Evolutionary conservation across 148 eudicot genomes (phyloP).

Genomic region (Rhododendron williamsianum): DNA sequence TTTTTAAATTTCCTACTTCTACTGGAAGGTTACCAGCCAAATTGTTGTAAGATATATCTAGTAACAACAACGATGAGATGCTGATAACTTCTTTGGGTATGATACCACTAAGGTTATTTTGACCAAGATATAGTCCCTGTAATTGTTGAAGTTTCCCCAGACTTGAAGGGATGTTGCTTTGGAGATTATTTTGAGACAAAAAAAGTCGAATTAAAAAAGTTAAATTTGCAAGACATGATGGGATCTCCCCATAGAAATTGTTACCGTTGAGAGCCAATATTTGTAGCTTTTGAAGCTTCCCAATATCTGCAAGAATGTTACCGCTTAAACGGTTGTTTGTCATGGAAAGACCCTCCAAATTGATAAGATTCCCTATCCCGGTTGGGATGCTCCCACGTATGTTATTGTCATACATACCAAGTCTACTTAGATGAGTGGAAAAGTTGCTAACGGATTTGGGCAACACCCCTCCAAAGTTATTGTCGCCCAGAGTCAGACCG

Average conservation of each 20-base stretch:
- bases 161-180: neutral
- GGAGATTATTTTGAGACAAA: neutral
- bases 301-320: neutral
- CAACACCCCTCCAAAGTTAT: neutral
- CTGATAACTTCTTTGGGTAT: neutral
- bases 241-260: neutral
- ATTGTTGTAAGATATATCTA: neutral
- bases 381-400: neutral
- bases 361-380: neutral
- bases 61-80: neutral
- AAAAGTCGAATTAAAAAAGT: neutral
- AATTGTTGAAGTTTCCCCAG: neutral
- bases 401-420: neutral
- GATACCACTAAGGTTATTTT: neutral
- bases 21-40: neutral
- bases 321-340: neutral
- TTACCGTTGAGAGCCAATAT: fast-evolving
- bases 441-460: neutral
- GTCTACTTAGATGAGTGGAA: neutral
- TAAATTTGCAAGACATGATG: neutral
- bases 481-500: fast-evolving
- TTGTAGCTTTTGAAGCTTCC: neutral
- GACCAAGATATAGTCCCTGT: neutral
- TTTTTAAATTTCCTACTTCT: neutral
- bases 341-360: fast-evolving